Evolutionary conservation across 495 filamentous ascomycete genomes (phyloP), one percentile per base, ranked within the genome.

Genomic region (Cladorrhinum samala): DNA sequence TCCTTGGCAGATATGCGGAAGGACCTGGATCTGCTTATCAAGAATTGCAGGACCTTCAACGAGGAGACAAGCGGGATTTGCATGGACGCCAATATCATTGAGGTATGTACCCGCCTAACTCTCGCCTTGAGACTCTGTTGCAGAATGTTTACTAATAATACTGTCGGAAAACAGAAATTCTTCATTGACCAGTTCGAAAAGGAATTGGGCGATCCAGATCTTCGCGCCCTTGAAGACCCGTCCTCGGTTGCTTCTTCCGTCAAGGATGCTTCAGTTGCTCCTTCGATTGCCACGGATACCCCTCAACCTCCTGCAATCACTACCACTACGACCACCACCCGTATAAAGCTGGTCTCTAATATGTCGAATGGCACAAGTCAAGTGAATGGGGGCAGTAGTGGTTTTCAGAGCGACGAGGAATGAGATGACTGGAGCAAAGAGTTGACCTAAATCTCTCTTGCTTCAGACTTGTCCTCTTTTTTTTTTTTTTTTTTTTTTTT

Each of bases 1-100:
- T 86, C 77, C 62, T 68, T 96, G 51, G 83, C 74, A 55, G 87
- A 88, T 55, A 88, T 97, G 78, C 75, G 83, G 30, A 80, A 80
- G 24, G 93, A 98, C 63, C 82, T 98, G 53, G 80, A 83, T 42
- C 72, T 88, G 50, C 80, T 98, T 61, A 92, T 91, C 66, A 81
- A 79, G 60, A 98, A 98, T 72, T 95, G 92, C 54, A 77, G 88
- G 62, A 91, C 85, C 5, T 98, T 93, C 71, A 98, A 98, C 68
- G 93, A 98, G 69, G 93, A 96, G 63, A 85, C 83, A 38, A 96
- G 91, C 70, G 68, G 89, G 53, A 77, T 98, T 43, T 96, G 89
- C 73, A 81, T 86, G 61, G 94, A 98, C 77, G 93, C 91, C 41
- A 90, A 91, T 65, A 72, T 84, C 40, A 96, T 98, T 68, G 90